Conservation (phyloP, 768 basidiomycete genomes). For the Suillus tomentosus region DNA sequence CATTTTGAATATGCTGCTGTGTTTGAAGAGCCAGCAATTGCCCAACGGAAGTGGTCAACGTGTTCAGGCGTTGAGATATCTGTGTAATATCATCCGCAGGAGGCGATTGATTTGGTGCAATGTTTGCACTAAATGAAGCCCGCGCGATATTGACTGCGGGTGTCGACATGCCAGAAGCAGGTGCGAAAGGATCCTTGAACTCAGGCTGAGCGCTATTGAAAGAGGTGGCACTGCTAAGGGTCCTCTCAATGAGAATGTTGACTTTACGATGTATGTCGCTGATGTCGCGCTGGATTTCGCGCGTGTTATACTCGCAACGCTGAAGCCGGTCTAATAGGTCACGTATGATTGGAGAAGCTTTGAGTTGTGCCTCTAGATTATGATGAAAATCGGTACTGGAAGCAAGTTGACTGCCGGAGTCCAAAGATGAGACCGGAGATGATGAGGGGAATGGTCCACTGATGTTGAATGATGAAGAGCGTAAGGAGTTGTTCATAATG, state of each 20-base stretch:
- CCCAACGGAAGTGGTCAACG: slow-evolving; percentile 81
- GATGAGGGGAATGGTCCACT: slow-evolving; percentile 56
- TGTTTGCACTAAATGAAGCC: slow-evolving; percentile 63
- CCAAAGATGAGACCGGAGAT: slow-evolving; percentile 79
- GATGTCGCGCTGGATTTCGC: slow-evolving; percentile 75
- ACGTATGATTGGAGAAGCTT: slow-evolving; percentile 71
- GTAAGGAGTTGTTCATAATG: slow-evolving; percentile 33
- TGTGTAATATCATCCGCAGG: slow-evolving; percentile 71
- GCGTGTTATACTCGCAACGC: slow-evolving; percentile 67
- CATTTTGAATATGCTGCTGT: slow-evolving; percentile 61
- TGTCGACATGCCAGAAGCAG: slow-evolving; percentile 35
- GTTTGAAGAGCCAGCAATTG: slow-evolving; percentile 83
- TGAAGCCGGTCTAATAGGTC: slow-evolving; percentile 76
- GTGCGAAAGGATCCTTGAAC: slow-evolving; percentile 81
- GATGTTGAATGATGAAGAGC: slow-evolving; percentile 45
- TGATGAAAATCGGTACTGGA: slow-evolving; percentile 47
- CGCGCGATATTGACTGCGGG: slow-evolving; percentile 49
- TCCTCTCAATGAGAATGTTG: slow-evolving; percentile 71
- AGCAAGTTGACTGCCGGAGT: slow-evolving; percentile 68
- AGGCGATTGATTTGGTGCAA: slow-evolving; percentile 70
- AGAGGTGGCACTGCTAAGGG: slow-evolving; percentile 37
- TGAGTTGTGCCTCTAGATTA: slow-evolving; percentile 73
- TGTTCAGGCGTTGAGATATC: slow-evolving; percentile 78
- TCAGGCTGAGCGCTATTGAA: slow-evolving; percentile 54
- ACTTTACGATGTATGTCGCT: slow-evolving; percentile 78